phyloP scores from a whole-genome alignment of 2,329 filamentous ascomycete genomes.

The Scopulariopsis brevicaulis region DNA sequence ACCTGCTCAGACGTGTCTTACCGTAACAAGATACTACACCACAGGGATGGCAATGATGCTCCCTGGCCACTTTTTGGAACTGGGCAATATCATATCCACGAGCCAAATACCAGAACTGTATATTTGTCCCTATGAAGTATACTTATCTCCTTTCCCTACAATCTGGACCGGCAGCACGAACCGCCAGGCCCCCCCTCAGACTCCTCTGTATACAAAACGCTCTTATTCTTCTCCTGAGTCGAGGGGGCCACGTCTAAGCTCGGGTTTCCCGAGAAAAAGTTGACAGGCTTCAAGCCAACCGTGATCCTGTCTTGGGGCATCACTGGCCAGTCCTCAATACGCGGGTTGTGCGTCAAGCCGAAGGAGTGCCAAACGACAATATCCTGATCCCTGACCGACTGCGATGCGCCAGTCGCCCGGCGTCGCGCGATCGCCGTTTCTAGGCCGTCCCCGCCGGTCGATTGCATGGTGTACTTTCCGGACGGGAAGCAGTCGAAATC shows the following conservation, averaged over 20 bases:
- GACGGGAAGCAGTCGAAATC: conserved; percentile 31
- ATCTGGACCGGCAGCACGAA: not conserved
- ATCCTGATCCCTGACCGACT: conserved; percentile 31
- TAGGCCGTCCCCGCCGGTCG: conserved; percentile 25
- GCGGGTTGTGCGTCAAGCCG: conserved; percentile 52
- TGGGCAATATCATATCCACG: not conserved
- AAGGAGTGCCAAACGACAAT: conserved; percentile 47
- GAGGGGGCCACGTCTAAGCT: conserved; percentile 28
- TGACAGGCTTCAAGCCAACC: conserved; percentile 38
- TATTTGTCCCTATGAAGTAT: not conserved
- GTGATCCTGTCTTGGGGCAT: conserved; percentile 51
- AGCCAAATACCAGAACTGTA: not conserved
- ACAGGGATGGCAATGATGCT: no score
- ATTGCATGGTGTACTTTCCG: conserved; percentile 34
- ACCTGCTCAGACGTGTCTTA: no score
- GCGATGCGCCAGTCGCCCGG: conserved; percentile 21
- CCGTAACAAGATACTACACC: no score
- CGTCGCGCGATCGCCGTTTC: conserved; percentile 23
- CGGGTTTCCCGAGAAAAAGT: conserved; percentile 41
- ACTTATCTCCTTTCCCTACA: not conserved
- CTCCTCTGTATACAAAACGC: conserved; percentile 12
- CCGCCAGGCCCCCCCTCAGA: not conserved
- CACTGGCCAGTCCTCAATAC: conserved; percentile 56
- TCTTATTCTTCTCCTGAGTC: conserved; percentile 16
- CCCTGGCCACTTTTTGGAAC: no score